A percentile compares a stretch with the other conserved stretches of the same genome.
Conservation (phyloP, 192 early-diverging fungal species). For the Mortierella antarctica region DNA sequence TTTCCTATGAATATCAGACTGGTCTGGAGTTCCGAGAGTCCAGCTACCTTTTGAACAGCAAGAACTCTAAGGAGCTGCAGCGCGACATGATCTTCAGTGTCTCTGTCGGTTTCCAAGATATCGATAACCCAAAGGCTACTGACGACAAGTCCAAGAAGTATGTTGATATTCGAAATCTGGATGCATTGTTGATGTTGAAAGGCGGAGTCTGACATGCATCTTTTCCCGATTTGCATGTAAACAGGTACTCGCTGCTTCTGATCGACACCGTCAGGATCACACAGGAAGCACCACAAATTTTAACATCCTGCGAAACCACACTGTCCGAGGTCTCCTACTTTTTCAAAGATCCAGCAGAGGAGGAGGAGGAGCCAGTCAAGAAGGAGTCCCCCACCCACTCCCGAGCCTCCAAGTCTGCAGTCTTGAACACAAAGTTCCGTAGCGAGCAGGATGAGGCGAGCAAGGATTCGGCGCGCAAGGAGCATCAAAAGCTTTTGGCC, state of each 20-base stretch:
- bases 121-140: conserved; percentile 77
- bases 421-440: conserved; percentile 82
- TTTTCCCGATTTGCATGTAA: neutral
- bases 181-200: neutral
- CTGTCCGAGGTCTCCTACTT: conserved; percentile 61
- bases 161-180: neutral
- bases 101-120: conserved; percentile 85
- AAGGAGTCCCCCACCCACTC: conserved; percentile 24
- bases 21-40: conserved; percentile 96
- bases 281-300: conserved; percentile 60
- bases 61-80: conserved; percentile 74
- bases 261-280: conserved; percentile 89
- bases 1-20: conserved; percentile 61
- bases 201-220: neutral
- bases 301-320: conserved; percentile 74
- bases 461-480: conserved; percentile 77
- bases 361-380: conserved; percentile 46
- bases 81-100: conserved; percentile 89
- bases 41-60: conserved; percentile 78
- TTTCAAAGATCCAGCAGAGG: conserved; percentile 60
- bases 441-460: conserved; percentile 85
- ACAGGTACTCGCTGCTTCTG: conserved; percentile 83
- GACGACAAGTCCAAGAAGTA: conserved; percentile 80
- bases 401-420: conserved; percentile 68
- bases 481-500: conserved; percentile 92